Evolutionary conservation across 306 rosid species (phyloP), one percentile per base, ranked within the genome.

Genomic region (Castanopsis chinensis): DNA sequence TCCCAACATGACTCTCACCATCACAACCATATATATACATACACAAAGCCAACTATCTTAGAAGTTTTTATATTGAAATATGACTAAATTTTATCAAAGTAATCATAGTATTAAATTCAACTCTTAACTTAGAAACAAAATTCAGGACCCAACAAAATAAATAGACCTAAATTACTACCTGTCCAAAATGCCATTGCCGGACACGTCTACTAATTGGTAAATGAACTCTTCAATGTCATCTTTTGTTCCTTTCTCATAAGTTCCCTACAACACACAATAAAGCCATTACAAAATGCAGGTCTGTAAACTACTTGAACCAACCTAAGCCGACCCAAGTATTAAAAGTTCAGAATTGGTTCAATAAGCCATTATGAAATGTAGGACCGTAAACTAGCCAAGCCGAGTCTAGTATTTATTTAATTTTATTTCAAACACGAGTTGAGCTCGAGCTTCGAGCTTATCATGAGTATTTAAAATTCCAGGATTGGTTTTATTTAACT

Each of bases 191-290:
- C 83, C 86, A 78, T 88, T 79, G 58, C 85, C 92, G 0, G 86
- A 76, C 45, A 90, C 83, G 73, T 91, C 95, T 70, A 91, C 45
- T 43, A 93, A 74, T 70, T 85, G 88, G 84, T 85, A 90, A 32
- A 93, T 86, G 85, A 91, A 93, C 72, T 87, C 94, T 73, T 90
- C 95, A 71, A 93, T 91, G 75, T 91, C 98, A 81, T 87, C 95
- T 51, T 80, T 90, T 32, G 93, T 89, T 70, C 97, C 97, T 82
- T 93, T 91, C 86, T 91, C 97, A 83, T 91, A 91, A 83, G 83
- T 84, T 71, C 88, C 95, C 98, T 93, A 78, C 84, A 85, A 80
- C 32, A 82, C 41, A 51, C 20, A 78, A 81, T 78, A 53, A 2
- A 3, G 11, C 72, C 51, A 67, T 33, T 11, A 11, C 6, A 59